Conservation (phyloP, 306 rosid genomes). For the Albizia julibrissin region DNA sequence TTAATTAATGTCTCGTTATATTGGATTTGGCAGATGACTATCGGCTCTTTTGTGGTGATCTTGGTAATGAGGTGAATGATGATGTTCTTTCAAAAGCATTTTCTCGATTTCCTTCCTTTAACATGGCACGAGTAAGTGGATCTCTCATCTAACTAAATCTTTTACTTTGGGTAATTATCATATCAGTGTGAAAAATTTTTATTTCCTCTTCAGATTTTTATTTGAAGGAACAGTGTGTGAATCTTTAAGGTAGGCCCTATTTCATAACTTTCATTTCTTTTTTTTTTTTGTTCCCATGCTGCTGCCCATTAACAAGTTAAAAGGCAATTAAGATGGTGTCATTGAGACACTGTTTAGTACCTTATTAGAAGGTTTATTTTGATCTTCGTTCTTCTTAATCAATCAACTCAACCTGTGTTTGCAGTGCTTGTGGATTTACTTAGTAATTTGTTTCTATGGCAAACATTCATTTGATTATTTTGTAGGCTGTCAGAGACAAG, state of each 20-base stretch:
- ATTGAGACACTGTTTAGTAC: conserved; percentile 28
- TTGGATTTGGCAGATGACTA: conserved; percentile 70
- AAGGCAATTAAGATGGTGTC: conserved; percentile 30
- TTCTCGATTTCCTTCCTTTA: conserved; percentile 89
- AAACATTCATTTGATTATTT: conserved; percentile 1
- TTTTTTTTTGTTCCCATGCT: conserved; percentile 24
- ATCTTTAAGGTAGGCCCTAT: conserved; percentile 63
- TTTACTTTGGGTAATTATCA: conserved; percentile 27
- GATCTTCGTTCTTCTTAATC: not conserved
- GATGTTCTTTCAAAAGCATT: conserved; percentile 95
- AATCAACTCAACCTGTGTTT: not conserved
- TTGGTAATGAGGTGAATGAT: conserved; percentile 98
- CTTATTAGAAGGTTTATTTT: not conserved
- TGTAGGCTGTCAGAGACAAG: conserved; percentile 71
- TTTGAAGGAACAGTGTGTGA: conserved; percentile 63
- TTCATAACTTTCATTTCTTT: conserved; percentile 35
- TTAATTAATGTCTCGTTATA: conserved; percentile 15
- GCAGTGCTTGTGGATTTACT: not conserved
- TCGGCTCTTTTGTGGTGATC: conserved; percentile 91
- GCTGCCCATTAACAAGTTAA: conserved; percentile 23
- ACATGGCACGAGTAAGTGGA: conserved; percentile 83
- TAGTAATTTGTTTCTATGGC: not conserved
- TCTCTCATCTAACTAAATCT: conserved; percentile 4
- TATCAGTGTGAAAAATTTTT: conserved; percentile 52
- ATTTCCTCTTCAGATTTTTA: conserved; percentile 64